Percentiles rank a stretch among this genome's conserved stretches.
phyloP scores from a whole-genome alignment of 495 filamentous ascomycete genomes.

The Penicillium salamii region DNA sequence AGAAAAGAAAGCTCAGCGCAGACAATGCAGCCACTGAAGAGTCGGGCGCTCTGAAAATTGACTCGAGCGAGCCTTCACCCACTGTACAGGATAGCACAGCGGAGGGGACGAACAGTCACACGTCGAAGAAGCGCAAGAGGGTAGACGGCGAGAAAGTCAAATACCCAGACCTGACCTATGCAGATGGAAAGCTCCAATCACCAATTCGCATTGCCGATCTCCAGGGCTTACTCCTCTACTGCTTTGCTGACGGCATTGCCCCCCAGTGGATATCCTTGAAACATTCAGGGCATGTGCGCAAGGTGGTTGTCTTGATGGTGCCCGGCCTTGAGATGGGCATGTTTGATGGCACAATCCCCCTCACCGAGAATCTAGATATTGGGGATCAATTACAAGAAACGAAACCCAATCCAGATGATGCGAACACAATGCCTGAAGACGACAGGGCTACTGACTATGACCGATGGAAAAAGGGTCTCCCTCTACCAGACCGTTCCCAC shows the following conservation, averaged over 20 bases:
- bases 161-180: slow-evolving; percentile 73
- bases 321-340: slow-evolving; percentile 87
- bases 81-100: slow-evolving; percentile 21
- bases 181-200: slow-evolving; percentile 63
- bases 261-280: slow-evolving; percentile 86
- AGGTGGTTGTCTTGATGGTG: slow-evolving; percentile 90
- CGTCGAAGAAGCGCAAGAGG: slow-evolving; percentile 36
- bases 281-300: slow-evolving; percentile 71
- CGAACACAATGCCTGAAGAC: slow-evolving; percentile 19
- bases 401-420: slow-evolving; percentile 11
- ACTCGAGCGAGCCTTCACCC: slow-evolving; percentile 33
- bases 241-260: slow-evolving; percentile 77
- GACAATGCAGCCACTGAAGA: slow-evolving; percentile 21
- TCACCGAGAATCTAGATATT: slow-evolving; percentile 22
- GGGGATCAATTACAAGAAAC: slow-evolving; percentile 3
- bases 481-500: slow-evolving; percentile 34
- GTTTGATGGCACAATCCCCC: slow-evolving; percentile 69
- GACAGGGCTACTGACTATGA: slow-evolving; percentile 32
- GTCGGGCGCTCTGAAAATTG: slow-evolving; percentile 16
- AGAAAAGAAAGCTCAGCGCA: slow-evolving; percentile 38
- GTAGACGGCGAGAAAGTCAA: slow-evolving; percentile 59
- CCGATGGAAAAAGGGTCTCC: slow-evolving; percentile 44
- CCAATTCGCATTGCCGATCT: slow-evolving; percentile 76
- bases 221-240: slow-evolving; percentile 80
- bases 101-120: slow-evolving; percentile 20